Evolutionary conservation across 169 alveolate species (phyloP).

Genomic region (Cryptosporidium felis): DNA sequence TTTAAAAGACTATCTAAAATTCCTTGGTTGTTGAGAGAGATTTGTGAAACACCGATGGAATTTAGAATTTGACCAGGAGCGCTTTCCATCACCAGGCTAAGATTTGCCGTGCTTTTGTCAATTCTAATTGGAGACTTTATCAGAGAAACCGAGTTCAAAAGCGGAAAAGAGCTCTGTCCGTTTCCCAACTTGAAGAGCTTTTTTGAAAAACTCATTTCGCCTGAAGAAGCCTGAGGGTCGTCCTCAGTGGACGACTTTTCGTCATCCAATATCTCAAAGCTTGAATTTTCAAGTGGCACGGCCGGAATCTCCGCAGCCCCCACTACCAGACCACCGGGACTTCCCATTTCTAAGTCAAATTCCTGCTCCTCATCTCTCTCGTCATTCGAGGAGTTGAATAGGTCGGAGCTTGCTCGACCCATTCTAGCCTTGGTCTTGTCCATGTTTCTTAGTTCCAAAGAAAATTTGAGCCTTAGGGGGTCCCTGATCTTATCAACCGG

Average conservation of each 20-base stretch:
- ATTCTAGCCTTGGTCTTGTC: neutral
- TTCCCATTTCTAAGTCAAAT: constrained; percentile 10
- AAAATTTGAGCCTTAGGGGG: constrained; percentile 30
- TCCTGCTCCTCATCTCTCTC: constrained; percentile 32
- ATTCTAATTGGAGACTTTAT: constrained; percentile 58
- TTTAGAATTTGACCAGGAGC: constrained; percentile 47
- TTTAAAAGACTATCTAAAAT: neutral
- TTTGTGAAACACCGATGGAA: constrained; percentile 52
- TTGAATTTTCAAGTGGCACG: neutral
- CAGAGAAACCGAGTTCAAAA: neutral
- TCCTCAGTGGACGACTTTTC: neutral
- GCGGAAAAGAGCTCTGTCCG: constrained; percentile 7
- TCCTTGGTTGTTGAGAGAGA: neutral
- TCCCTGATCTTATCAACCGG: constrained; percentile 47
- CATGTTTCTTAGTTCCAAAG: constrained; percentile 9
- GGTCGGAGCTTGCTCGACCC: neutral
- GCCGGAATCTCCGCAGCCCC: neutral
- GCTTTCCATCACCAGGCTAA: constrained; percentile 61
- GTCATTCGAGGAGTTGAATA: constrained; percentile 9
- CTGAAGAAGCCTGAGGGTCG: neutral
- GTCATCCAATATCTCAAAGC: neutral
- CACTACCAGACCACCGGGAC: neutral
- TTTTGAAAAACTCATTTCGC: neutral
- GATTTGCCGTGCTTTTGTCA: constrained; percentile 52
- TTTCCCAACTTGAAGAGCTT: neutral